Evolutionary conservation across 768 basidiomycete species (phyloP), one percentile per base, ranked within the genome.

Genomic region (Leccinum aurantiacum): DNA sequence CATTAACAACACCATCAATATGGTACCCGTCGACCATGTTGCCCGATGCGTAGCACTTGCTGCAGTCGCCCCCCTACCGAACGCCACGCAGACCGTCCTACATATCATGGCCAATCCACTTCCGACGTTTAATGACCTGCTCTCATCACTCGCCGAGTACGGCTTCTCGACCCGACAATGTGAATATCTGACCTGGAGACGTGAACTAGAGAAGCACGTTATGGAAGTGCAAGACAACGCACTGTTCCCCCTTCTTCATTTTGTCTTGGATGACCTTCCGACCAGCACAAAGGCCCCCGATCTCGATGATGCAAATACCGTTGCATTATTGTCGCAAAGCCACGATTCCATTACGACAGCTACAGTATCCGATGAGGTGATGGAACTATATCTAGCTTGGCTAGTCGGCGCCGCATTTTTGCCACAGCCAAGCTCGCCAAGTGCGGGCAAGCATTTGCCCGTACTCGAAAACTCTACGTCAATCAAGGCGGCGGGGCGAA

Each of bases 11-110:
- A 90, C 93, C 1, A 83, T 99, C 69, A 99, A 99, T 77, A 95
- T 98, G 89, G 93, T 95, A 8, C 97, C 97, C 0, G 97, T 98
- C 41, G 91, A 98, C 74, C 91, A 95, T 71, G 95, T 99, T 63
- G 95, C 97, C 1, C 83, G 85, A 6, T 89, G 92, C 69, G 86
- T 87, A 5, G 77, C 90, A 0, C 79, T 91, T 4, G 90, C 95
- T 1, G 85, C 89, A 0, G 71, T 93, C 14, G 79, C 84, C 1
- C 82, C 88, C 47, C 74, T 86, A 58, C 75, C 78, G 66, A 67
- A 75, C 59, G 73, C 77, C 33, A 51, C 77, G 10, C 75, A 87
- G 59, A 78, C 81, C 25, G 93, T 93, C 15, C 76, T 91, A 50
- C 95, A 98, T 67, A 82, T 98, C 54, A 90, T 90, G 13, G 95